These are phyloP conservation scores for Chrysochromulina tobinii DNA, from an alignment of 78 protist species.

Conservation along the genomic window DNA sequence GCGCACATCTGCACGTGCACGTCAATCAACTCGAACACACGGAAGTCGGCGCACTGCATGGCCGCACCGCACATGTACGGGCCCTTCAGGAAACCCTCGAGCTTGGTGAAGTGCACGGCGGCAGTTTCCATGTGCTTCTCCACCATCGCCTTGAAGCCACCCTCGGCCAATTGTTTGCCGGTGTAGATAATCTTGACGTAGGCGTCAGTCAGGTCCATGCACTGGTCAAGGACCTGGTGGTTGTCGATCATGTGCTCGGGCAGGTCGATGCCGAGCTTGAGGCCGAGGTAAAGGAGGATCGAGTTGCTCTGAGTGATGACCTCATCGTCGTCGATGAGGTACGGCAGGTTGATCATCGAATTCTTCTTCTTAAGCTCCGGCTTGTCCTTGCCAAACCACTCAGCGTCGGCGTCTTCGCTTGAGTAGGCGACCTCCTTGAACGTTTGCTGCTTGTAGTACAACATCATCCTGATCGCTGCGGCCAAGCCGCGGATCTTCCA, in stretches of 20 bases:
- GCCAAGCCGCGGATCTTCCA: conserved; percentile 1
- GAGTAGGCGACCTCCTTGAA: not conserved
- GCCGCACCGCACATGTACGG: not conserved
- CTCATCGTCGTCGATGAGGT: not conserved
- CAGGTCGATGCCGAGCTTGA: not conserved
- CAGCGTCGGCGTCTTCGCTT: not conserved
- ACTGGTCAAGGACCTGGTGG: not conserved
- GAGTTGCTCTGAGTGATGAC: conserved; percentile 5
- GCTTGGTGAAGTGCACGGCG: not conserved
- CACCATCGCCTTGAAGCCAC: too few species aligned
- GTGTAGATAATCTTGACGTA: not conserved
- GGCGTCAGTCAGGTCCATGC: not conserved
- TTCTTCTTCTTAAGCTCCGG: not conserved
- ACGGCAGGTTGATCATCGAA: not conserved
- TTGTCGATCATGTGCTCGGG: not conserved
- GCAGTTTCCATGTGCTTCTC: not conserved
- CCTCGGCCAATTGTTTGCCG: not conserved
- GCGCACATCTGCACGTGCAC: not conserved
- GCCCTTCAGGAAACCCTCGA: not conserved
- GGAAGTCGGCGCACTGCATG: conserved; percentile 1
- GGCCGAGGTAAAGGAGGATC: not conserved
- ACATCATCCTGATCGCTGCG: not conserved
- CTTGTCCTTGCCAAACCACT: not conserved
- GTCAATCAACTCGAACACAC: not conserved
- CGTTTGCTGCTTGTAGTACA: not conserved